Conservation (phyloP, 768 basidiomycete species). For the Punctularia strigosozonata region DNA sequence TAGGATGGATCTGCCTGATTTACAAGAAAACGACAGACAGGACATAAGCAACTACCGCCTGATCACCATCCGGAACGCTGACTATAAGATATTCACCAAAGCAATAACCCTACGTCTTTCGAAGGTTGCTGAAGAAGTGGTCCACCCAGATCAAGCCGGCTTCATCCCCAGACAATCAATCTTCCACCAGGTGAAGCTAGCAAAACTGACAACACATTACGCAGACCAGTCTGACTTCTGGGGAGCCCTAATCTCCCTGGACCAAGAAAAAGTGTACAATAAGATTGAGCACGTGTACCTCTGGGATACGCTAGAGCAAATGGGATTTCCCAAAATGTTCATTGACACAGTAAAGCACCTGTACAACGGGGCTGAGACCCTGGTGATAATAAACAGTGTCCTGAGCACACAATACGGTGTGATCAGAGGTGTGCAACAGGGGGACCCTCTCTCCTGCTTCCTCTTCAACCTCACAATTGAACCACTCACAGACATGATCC, state of each 20-base stretch:
- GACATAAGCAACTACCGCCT: constrained; percentile 12
- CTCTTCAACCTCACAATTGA: constrained; percentile 13
- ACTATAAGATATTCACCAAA: constrained; percentile 12
- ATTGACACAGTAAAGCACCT: constrained; percentile 6
- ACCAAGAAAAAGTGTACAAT: constrained; percentile 14
- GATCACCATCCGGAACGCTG: constrained; percentile 10
- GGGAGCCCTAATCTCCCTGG: constrained; percentile 8
- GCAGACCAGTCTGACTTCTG: constrained; percentile 7
- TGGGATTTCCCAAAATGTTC: constrained; percentile 5
- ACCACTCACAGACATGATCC: constrained; percentile 6
- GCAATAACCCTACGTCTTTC: constrained; percentile 2
- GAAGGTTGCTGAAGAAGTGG: background rate
- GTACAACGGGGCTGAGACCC: constrained; percentile 7
- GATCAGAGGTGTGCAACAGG: constrained; percentile 11
- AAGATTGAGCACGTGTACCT: constrained; percentile 11
- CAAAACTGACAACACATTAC: constrained; percentile 4
- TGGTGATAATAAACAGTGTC: constrained; percentile 9
- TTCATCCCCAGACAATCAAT: constrained; percentile 9
- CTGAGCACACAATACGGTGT: constrained; percentile 1
- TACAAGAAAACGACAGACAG: constrained; percentile 9
- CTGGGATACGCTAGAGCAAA: constrained; percentile 3
- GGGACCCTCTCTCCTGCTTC: constrained; percentile 13
- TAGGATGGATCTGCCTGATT: constrained; percentile 10
- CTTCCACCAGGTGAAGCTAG: constrained; percentile 8
- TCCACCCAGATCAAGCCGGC: constrained; percentile 10